Evolutionary conservation across 2,329 filamentous ascomycete species (phyloP), one percentile per base, ranked within the genome.

Genomic region (Botrytis squamosa): DNA sequence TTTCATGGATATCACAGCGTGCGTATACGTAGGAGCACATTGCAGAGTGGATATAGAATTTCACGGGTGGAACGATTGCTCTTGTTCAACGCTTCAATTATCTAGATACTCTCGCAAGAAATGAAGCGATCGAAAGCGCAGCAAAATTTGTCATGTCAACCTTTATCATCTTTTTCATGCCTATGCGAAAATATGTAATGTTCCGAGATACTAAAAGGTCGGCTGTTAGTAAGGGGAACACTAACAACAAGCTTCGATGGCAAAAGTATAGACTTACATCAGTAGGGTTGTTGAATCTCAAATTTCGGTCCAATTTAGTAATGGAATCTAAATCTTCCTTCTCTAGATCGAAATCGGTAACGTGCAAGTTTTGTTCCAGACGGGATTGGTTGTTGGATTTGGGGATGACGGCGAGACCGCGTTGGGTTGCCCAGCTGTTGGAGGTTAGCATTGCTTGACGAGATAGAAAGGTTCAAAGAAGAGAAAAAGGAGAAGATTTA

Each of bases 351-450:
- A 93, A 95, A 75, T 84, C 84, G 76, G 85, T 88, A 76, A 90
- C 88, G 77, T 90, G 88, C 77, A 95, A 84, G 84, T 94, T 94
- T 85, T 91, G 85, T 74, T 84, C 82, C 81, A 93, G 86, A 77
- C 85, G 75, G 76, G 80, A 77, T 82, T 87, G 83, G 83, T 86
- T 85, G 80, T 88, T 91, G 76, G 88, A 91, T 88, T 95, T 95
- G 78, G 93, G 93, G 79, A 96, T 96, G 78, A 96, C 92, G 66
- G 93, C 92, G 73, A 96, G 85, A 46, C 90, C 90, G 69, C 92
- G 88, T 86, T 97, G 93, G 25, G 94, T 97, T 36, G 93, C 90
- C 94, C 94, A 97, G 79, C 94, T 89, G 25, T 29, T 18, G 14
- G 38, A 40, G 4, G 22, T 55, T n/a, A 68, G 52, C 29, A 49